A percentile compares a stretch with the other conserved stretches of the same genome.
Conservation (phyloP, 2,329 filamentous ascomycete genomes). For the Phyllosticta citribraziliensis region DNA sequence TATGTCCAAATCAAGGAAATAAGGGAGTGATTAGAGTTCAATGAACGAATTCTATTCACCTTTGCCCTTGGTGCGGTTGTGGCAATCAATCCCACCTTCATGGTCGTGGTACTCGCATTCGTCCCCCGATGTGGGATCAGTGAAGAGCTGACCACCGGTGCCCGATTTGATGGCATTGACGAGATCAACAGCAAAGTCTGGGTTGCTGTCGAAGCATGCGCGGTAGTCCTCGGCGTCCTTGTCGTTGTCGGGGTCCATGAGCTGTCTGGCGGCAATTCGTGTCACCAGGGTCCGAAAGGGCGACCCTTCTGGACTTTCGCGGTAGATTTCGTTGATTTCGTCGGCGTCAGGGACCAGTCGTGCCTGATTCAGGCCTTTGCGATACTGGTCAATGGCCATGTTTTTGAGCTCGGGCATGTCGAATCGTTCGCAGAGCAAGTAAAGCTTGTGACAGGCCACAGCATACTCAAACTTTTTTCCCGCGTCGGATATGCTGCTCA, state of each 20-base stretch:
- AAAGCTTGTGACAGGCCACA: conserved; percentile 44
- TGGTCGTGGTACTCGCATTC: conserved; percentile 44
- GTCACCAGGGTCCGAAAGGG: conserved; percentile 43
- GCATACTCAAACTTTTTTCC: conserved; percentile 45
- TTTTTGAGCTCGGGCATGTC: conserved; percentile 43
- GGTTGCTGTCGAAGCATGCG: conserved; percentile 38
- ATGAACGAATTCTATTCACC: conserved; percentile 21
- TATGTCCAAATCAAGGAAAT: background rate
- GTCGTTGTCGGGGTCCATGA: conserved; percentile 45
- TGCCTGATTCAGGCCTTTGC: conserved; percentile 39
- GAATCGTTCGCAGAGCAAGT: conserved; percentile 43
- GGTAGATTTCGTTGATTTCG: conserved; percentile 46
- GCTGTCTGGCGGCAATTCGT: conserved; percentile 46
- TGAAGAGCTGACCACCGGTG: conserved; percentile 41
- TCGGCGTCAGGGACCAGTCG: conserved; percentile 44
- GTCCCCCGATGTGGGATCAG: conserved; percentile 40
- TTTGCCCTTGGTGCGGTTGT: conserved; percentile 23
- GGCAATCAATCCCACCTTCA: conserved; percentile 32
- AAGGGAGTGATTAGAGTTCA: background rate
- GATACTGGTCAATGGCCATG: conserved; percentile 45
- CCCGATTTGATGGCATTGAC: conserved; percentile 42
- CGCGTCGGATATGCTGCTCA: conserved; percentile 33
- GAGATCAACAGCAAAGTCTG: conserved; percentile 45
- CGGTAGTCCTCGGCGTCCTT: conserved; percentile 41
- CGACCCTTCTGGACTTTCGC: conserved; percentile 33